Evolutionary conservation across 768 basidiomycete genomes (phyloP), one percentile per base, ranked within the genome.

Genomic region (Macrolepiota dolichaula): DNA sequence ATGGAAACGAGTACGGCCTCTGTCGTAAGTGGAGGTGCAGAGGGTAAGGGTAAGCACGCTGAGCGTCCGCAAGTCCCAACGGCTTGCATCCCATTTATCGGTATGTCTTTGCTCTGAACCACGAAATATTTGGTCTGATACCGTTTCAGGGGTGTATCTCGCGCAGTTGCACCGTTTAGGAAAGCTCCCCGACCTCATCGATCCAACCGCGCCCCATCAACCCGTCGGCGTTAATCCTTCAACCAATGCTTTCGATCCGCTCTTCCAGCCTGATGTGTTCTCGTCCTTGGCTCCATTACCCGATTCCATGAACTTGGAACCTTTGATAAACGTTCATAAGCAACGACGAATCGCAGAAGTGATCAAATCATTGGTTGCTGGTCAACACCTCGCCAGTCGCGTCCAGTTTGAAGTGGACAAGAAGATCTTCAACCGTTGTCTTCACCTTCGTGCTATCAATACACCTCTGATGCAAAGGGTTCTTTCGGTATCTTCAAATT

Each of bases 301-400:
- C 0, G 69, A 84, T 1, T 82, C 83, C n/a, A 91, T 93, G 79
- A 84, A 87, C 63, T 81, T 94, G 29, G 91, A 94, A 67, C 91
- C 92, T 3, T 73, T 94, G 61, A 91, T 94, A 74, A 94, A 93
- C 69, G 88, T 94, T 5, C 91, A 94, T 73, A 94, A 94, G 73
- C 92, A 94, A 69, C 85, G 92, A 37, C 74, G 88, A 65, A 89
- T 92, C 55, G 91, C 92, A 10, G 83, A 82, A 15, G 87, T 91
- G 44, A 90, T 94, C 75, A 92, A 92, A 71, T 81, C 84, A 6
- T 75, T 94, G 57, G 90, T 94, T 7, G 85, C 88, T 10, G 90
- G 91, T 1, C 92, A 94, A 69, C 92, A 94, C 67, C 81, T 92
- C 10, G 89, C 92, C 1, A 85, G 87, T 61, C 83, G 83, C 27